A percentile compares a stretch with the other conserved stretches of the same genome.
Evolutionary conservation across 225 moss, liverwort and hornwort species (phyloP).

Genomic region (Straminergon stramineum): DNA sequence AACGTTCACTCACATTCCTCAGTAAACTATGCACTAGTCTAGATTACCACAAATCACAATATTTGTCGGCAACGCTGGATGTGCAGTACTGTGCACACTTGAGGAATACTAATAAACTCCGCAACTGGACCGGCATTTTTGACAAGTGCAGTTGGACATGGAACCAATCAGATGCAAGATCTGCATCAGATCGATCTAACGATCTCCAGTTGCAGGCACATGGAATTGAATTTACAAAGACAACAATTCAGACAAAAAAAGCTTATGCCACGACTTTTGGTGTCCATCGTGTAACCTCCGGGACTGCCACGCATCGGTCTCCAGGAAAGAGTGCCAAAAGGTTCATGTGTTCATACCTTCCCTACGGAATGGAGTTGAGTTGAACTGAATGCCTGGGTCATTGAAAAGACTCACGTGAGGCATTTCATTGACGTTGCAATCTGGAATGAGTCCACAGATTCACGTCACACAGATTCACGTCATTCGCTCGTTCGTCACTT

Average conservation of each 20-base stretch:
- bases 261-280: neutral
- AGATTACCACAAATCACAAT: too few relatives aligned
- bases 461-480: neutral
- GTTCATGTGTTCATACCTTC: neutral
- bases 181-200: neutral
- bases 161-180: neutral
- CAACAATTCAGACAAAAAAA: neutral
- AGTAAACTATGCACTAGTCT: neutral
- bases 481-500: neutral
- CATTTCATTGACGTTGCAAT: neutral
- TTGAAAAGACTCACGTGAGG: neutral
- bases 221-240: neutral
- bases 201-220: neutral
- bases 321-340: neutral
- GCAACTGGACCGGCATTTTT: too few relatives aligned
- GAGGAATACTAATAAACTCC: neutral
- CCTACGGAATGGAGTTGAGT: neutral
- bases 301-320: neutral
- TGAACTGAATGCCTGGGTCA: neutral
- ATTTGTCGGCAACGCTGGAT: neutral
- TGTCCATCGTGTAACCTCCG: neutral
- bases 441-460: neutral
- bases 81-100: too few relatives aligned
- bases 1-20: neutral
- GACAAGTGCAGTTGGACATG: too few relatives aligned